Base-by-base conservation (phyloP, 352 stramenopile genomes). In the Stramenopiles sp. region DNA sequence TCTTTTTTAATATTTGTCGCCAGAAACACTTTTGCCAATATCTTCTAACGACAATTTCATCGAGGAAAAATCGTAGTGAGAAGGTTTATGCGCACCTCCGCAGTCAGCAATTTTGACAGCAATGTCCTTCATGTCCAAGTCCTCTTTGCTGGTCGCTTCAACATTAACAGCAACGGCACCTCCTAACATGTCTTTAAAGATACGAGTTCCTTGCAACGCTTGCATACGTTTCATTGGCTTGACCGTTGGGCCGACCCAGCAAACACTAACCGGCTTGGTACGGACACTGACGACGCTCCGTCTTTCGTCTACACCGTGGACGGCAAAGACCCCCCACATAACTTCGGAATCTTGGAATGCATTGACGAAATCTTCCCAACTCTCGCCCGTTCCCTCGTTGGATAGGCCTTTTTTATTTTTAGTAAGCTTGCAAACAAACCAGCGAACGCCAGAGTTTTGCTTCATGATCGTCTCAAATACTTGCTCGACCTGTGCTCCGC, bases 1-100 rank as follows among this genome's bases (percentile, higher is more conserved):
- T n/a, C n/a, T n/a, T n/a, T 71, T 71, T 71, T 71, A 71, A 71
- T 25, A 71, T 25, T 71, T 71, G 55, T 71, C 55, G 27, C 55
- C 55, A 71, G 55, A 22, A 71, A 71, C 55, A 27, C 22, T 27
- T 71, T 71, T 71, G 55, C 55, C 55, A 25, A 71, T 71, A 27
- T 71, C 55, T 27, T 22, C 55, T 71, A 71, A 27, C 22, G 55
- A 71, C 55, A 71, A 27, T 71, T 71, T 71, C 22, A 27, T 71
- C 27, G 22, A 22, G 27, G 22, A 22, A 71, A 71, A 71, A 27
- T 71, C 55, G 55, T 71, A 71, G 55, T 71, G 55, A 27, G 22
- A 25, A 22, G 55, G 55, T 71, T 71, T 71, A 27, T 71, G 55
- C 22, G 55, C 55, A 71, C 55, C 55, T 25, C 55, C 55, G 55